phyloP scores from a whole-genome alignment of 164 flowering plant genomes.

The Buxus sempervirens region DNA sequence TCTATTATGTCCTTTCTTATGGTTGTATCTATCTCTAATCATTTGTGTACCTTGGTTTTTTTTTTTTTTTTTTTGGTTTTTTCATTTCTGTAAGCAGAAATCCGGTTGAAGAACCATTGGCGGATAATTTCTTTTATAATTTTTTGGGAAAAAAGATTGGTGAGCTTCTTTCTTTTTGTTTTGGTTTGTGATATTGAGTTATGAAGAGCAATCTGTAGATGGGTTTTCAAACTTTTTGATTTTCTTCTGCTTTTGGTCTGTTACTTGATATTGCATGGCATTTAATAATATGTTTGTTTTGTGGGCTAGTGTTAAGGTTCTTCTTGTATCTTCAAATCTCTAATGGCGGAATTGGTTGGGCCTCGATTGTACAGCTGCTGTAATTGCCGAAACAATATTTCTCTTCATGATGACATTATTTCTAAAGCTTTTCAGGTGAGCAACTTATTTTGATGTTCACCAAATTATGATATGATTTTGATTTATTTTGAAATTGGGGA shows the following conservation, averaged over 20 bases:
- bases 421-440: constrained; percentile 67
- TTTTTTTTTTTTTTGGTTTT: no score
- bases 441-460: not conserved
- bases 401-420: constrained; percentile 65
- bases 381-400: constrained; percentile 62
- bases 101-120: no score
- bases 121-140: no score
- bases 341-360: constrained; percentile 47
- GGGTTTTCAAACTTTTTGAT: not conserved
- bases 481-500: not conserved
- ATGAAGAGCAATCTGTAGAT: not conserved
- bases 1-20: no score
- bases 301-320: constrained; percentile 6
- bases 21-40: no score
- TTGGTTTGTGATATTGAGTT: not conserved
- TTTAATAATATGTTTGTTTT: constrained; percentile 1
- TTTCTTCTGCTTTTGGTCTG: not conserved
- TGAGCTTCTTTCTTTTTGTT: not conserved
- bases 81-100: no score
- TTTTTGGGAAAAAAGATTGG: no score
- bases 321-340: not conserved
- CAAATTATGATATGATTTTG: not conserved
- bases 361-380: constrained; percentile 66
- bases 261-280: not conserved
- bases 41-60: no score